Evolutionary conservation across 176 grass and related monocot species (phyloP), one percentile per base, ranked within the genome.

Genomic region (Ensete ventricosum): DNA sequence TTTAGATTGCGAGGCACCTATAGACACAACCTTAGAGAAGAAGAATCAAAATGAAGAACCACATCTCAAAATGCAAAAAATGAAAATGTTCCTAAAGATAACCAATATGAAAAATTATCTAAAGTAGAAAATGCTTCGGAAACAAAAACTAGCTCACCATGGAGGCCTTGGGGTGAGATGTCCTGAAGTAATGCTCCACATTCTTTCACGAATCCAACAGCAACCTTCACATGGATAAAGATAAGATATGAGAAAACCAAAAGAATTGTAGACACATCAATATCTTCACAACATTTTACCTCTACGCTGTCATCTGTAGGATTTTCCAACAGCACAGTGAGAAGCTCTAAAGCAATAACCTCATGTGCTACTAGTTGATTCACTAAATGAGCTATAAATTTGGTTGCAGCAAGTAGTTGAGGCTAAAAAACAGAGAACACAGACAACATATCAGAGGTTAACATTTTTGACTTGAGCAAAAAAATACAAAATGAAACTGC

Each of bases 341-440:
- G 86, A 89, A 98, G 95, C 82, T 98, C 95, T 54, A 94, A 59
- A 1, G 90, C 84, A 50, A 98, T 78, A 2, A 98, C 71, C 78
- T 98, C 94, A 67, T 90, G 90, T 0, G 84, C 90, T 50, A 98
- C 95, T 14, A 94, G 86, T 83, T 98, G 95, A 78, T 98, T 98
- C 75, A 98, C 95, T 72, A 98, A 87, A 79, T 98, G 95, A 14
- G 95, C 95, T 77, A 98, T 91, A 69, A 98, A 98, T 78, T 98
- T 98, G 73, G 90, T 98, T 2, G 90, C 88, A 53, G 88, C 90
- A 77, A 98, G 84, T 75, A 98, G 83, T 89, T 98, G 90, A 22
- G 95, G 95, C 95, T 94, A 75, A 26, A 76, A 70, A 53, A 76
- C 5, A 5, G 72, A 64, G 82, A 85, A 19, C 59, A 81, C 76